Base-by-base conservation (phyloP, 1,284 basidiomycete species). In the Cutaneotrichosporon sp. region DNA sequence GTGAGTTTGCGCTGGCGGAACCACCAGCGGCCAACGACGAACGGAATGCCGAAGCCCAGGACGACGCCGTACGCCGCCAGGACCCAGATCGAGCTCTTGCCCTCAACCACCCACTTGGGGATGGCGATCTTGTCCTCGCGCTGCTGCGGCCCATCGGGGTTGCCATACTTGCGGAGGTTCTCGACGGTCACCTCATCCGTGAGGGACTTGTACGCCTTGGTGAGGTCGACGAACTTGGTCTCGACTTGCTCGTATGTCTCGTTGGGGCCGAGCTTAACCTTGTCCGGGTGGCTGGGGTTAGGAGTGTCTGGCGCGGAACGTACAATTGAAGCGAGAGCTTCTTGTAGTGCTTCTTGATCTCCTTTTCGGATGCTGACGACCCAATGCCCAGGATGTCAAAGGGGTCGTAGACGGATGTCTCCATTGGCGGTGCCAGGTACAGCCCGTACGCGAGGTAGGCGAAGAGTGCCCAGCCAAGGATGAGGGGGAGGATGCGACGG, bases 131-230 rank as follows among this genome's bases (percentile, higher is more conserved):
- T 96, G 86, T 96, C 93, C 55, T 90, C 89, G 64, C 96, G 85
- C 76, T 96, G 92, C 80, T 97, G 92, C 40, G 92, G 90, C 14
- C 97, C 97, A 79, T 99, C 97, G 0, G 97, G 97, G 76, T 99
- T 91, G 5, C 95, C 95, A 74, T 92, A 98, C 56, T 90, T 84
- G 73, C 91, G 88, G 81, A 89, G 89, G 80, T 99, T 99, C 75
- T 91, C 88, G 56, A 94, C 90, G 64, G 92, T 95, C 2, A 87
- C 89, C 73, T 94, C 92, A 80, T 99, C 95, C 0, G 96, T 99
- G 50, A 99, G 82, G 87, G 96, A 81, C 84, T 99, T 99, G 84
- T 99, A 99, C 0, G 97, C 97, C 80, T 99, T 99, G 30, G 97
- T 99, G 52, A 99, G 83, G 56, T 92, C 88, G 47, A 99, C 92